These are phyloP conservation scores for Anisogramma anomala DNA, from an alignment of 2,329 filamentous ascomycete species.

Conservation along the genomic window DNA sequence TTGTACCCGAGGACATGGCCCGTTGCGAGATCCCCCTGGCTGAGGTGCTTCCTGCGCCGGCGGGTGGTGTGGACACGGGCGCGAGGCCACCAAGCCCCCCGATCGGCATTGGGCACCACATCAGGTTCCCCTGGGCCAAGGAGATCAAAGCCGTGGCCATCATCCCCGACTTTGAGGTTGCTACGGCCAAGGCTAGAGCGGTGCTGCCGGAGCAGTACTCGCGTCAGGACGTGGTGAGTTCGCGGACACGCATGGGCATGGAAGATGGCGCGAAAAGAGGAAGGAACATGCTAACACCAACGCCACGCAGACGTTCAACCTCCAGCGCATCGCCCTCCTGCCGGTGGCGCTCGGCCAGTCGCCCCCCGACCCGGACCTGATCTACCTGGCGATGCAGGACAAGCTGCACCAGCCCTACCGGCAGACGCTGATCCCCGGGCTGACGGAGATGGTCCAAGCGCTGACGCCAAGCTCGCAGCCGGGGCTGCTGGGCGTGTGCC, in stretches of 20 bases:
- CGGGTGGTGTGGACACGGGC: constrained; percentile 84
- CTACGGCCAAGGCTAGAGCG: constrained; percentile 80
- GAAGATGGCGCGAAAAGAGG: too few relatives aligned
- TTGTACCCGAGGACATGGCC: constrained; percentile 78
- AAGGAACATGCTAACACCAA: too few relatives aligned
- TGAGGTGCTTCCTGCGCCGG: constrained; percentile 82
- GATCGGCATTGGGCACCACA: constrained; percentile 84
- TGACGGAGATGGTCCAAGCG: constrained; percentile 80
- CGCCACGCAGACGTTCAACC: constrained; percentile 61
- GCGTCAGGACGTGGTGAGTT: constrained; percentile 61
- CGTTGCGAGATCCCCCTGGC: constrained; percentile 87
- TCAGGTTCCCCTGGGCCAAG: constrained; percentile 85
- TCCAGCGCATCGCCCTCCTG: constrained; percentile 84
- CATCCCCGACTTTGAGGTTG: constrained; percentile 89
- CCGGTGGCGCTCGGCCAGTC: constrained; percentile 82
- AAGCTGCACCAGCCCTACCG: constrained; percentile 96
- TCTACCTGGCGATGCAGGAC: constrained; percentile 97
- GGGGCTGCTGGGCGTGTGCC: constrained; percentile 83
- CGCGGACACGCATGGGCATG: constrained; percentile 27
- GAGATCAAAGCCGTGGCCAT: constrained; percentile 97
- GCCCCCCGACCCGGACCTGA: constrained; percentile 83
- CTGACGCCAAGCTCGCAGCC: constrained; percentile 81
- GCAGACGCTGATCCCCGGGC: constrained; percentile 77
- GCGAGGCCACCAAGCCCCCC: constrained; percentile 80
- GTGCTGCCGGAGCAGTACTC: constrained; percentile 74